phyloP scores from a whole-genome alignment of 208 protist species.

The Crithidia sp. region DNA sequence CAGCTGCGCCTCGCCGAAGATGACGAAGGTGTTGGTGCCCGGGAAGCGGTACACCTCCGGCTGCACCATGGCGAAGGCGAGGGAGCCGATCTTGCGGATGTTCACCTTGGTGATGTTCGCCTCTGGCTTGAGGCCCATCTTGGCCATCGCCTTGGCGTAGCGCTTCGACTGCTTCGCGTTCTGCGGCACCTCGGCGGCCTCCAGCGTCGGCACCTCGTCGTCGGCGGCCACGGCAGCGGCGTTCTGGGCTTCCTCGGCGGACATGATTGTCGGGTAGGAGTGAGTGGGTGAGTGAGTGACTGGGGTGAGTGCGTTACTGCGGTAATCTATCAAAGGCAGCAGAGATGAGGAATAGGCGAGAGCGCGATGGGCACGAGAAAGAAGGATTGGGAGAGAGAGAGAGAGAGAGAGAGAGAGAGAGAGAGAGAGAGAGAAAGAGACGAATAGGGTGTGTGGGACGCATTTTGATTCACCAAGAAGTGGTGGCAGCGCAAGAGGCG shows the following conservation, averaged over 20 bases:
- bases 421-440: too few species aligned
- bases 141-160: slow-evolving; percentile 96
- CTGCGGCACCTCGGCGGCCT: slow-evolving; percentile 74
- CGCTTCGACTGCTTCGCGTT: slow-evolving; percentile 92
- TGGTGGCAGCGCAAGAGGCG: too few species aligned
- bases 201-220: slow-evolving; percentile 78
- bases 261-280: slow-evolving; percentile 34
- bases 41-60: slow-evolving; percentile 97
- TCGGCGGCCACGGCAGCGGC: slow-evolving; percentile 49
- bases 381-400: too few species aligned
- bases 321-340: too few species aligned
- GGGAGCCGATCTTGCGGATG: slow-evolving; percentile 89
- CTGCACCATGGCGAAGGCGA: slow-evolving; percentile 93
- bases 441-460: too few species aligned
- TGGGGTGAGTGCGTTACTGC: too few species aligned
- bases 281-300: not conserved
- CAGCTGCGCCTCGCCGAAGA: slow-evolving; percentile 98
- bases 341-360: too few species aligned
- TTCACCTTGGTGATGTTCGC: slow-evolving; percentile 93
- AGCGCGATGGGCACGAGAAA: too few species aligned
- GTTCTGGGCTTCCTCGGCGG: slow-evolving; percentile 61
- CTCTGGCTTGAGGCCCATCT: slow-evolving; percentile 97
- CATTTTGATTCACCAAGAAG: too few species aligned
- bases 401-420: too few species aligned
- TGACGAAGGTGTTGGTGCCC: slow-evolving; percentile 96